Evolutionary conservation across 768 basidiomycete genomes (phyloP), one percentile per base, ranked within the genome.

Genomic region (Tricholoma sp.): DNA sequence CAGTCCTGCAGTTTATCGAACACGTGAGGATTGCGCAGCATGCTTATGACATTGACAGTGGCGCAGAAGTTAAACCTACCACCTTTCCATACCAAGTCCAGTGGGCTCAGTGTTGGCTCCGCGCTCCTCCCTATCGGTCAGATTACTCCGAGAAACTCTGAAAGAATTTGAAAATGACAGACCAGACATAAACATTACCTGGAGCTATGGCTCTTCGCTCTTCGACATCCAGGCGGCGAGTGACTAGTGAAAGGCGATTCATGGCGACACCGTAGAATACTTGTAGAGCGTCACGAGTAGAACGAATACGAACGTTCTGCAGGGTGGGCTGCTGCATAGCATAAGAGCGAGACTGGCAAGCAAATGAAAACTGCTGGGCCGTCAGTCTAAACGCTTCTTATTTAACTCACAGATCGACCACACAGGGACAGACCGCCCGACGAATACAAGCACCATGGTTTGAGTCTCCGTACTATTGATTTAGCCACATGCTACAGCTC

Each of bases 31-130:
- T 50, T 28, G 18, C 18, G 28, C 11, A 18, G n/a, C 31, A 31
- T 47, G 5, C 10, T 29, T 24, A 47, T 32, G 44, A 5, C 10
- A 7, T 15, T 48, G 15, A 48, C 29, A 32, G 47, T 32, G 47
- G 47, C 47, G 47, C 47, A 15, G 29, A 10, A 32, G 47, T 49
- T 10, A 49, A 51, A 66, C 73, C 36, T 64, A 83, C 86, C 91
- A 91, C 69, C 90, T 79, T 63, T 92, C 91, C 86, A 93, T 93
- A 36, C 90, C 90, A 48, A 91, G 80, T 12, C 90, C 90, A 9
- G 89, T 88, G 31, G 78, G 79, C 65, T 90, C 89, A n/a, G 86
- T 84, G 66, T 88, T 89, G 6, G 89, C 87, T 24, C 87, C 87
- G 59, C 89, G 86, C 62, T 93, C 90, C 67, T 93, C 90, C 90